Conservation (phyloP, 129 eudicot species). For the Lactuca sativa region DNA sequence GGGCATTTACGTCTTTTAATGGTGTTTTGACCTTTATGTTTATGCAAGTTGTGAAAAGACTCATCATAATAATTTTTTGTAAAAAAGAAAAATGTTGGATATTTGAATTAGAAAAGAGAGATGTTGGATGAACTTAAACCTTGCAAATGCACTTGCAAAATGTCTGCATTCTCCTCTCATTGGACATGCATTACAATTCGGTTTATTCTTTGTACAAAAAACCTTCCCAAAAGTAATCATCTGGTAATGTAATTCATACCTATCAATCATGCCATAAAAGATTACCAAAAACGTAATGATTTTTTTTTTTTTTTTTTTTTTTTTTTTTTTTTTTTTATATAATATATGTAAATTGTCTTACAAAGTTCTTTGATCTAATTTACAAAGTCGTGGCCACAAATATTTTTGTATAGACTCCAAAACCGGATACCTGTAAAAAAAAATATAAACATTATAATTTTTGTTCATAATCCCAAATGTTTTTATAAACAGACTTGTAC, state of each 20-base stretch:
- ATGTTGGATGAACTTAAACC: conserved; percentile 36
- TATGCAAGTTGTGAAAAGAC: not conserved
- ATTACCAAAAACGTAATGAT: not conserved
- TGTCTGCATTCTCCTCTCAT: conserved; percentile 94
- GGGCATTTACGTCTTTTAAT: not conserved
- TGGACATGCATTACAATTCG: conserved; percentile 96
- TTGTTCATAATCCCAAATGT: not conserved
- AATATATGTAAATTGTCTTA: conserved; percentile 32
- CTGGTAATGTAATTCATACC: conserved; percentile 94
- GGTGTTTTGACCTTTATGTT: conserved; percentile 7
- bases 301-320: too few species aligned
- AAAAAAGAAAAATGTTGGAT: conserved; percentile 14
- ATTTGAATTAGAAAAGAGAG: not conserved
- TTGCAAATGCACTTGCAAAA: conserved; percentile 87
- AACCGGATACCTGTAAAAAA: conserved; percentile 61
- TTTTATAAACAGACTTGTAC: not conserved
- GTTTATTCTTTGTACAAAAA: conserved; percentile 89
- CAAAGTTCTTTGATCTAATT: conserved; percentile 87
- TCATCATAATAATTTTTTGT: not conserved
- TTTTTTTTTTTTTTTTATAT: too few species aligned
- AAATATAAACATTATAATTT: conserved; percentile 17
- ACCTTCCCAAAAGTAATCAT: conserved; percentile 99
- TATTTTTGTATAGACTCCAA: conserved; percentile 85
- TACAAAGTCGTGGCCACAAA: conserved; percentile 94
- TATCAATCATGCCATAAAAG: conserved; percentile 28